These are phyloP conservation scores for Boletus reticuloceps DNA, from an alignment of 768 basidiomycete genomes.

Conservation along the genomic window DNA sequence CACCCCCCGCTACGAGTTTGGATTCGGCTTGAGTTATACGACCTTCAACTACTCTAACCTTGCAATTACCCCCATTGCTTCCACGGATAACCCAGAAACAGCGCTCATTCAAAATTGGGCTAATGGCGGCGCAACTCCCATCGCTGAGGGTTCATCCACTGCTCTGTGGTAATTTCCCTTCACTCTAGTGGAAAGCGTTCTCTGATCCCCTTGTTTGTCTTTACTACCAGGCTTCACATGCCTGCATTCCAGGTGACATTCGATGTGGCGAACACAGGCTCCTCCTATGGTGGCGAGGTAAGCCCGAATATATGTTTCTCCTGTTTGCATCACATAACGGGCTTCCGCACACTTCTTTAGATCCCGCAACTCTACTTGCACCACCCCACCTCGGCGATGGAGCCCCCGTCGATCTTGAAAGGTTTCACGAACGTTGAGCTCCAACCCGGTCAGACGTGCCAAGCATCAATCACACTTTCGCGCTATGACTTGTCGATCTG, in stretches of 20 bases:
- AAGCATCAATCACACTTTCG: constrained; percentile 56
- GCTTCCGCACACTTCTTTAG: constrained; percentile 29
- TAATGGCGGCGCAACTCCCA: constrained; percentile 52
- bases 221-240: constrained; percentile 52
- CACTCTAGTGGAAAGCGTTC: neutral
- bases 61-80: constrained; percentile 40
- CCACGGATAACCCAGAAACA: constrained; percentile 29
- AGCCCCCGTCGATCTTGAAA: constrained; percentile 69
- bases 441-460: constrained; percentile 42
- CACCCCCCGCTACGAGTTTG: constrained; percentile 83
- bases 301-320: constrained; percentile 10
- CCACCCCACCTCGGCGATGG: constrained; percentile 57
- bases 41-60: constrained; percentile 70
- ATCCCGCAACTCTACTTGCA: constrained; percentile 76
- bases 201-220: neutral
- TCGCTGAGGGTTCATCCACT: constrained; percentile 54
- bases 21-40: constrained; percentile 87
- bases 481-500: constrained; percentile 73
- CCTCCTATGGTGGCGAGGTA: constrained; percentile 63
- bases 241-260: constrained; percentile 65
- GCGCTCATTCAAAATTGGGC: constrained; percentile 52
- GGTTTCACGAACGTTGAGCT: constrained; percentile 66
- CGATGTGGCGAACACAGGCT: constrained; percentile 62
- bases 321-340: neutral
- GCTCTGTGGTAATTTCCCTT: constrained; percentile 52